phyloP scores from a whole-genome alignment of 345 rosid genomes.

The Eucalyptus marginata region DNA sequence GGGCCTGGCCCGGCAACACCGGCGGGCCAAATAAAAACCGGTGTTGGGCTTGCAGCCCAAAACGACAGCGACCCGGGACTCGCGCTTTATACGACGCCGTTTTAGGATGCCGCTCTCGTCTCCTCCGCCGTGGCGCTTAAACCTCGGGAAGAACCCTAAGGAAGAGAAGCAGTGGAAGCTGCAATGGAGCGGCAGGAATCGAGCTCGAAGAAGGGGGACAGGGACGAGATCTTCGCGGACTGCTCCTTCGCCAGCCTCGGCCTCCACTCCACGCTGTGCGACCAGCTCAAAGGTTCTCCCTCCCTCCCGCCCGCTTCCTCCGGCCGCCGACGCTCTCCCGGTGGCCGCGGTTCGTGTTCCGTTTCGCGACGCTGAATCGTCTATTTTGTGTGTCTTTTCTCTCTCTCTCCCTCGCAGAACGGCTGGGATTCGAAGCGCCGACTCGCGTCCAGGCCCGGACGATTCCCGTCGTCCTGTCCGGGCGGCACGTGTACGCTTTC shows the following conservation, averaged over 20 bases:
- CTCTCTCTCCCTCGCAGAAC: constrained; percentile 27
- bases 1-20: not conserved
- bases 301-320: not conserved
- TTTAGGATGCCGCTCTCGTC: fast-evolving
- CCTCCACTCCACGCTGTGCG: not conserved
- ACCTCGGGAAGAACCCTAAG: not conserved
- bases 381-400: not conserved
- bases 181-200: not conserved
- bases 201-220: not conserved
- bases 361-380: not conserved
- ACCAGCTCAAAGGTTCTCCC: constrained; percentile 5
- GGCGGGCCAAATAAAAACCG: not conserved
- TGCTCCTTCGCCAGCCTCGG: constrained; percentile 11
- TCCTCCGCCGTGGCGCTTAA: not conserved
- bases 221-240: constrained; percentile 1
- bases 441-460: constrained; percentile 88
- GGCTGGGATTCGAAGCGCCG: constrained; percentile 78
- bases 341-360: not conserved
- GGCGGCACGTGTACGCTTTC: constrained; percentile 79
- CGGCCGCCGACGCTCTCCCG: not conserved
- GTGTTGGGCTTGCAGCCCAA: not conserved
- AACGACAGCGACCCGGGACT: not conserved
- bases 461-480: constrained; percentile 85
- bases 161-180: not conserved
- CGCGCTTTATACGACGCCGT: not conserved